Evolutionary conservation across 805 yeast genomes (phyloP).

Genomic region (Cyberlindnera galapagoensis): DNA sequence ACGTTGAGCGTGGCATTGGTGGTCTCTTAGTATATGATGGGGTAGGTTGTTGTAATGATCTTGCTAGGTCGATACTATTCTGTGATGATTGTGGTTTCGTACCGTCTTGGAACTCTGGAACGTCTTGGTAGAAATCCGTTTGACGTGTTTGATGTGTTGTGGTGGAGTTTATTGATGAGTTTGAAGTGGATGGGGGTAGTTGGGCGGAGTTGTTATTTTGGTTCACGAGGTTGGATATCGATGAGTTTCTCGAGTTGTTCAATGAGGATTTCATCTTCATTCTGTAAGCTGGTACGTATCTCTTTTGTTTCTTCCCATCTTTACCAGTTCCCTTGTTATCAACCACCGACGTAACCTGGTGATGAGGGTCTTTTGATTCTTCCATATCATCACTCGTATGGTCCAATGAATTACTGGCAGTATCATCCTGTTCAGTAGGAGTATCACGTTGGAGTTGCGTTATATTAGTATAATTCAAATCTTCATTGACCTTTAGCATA

Average conservation of each 20-base stretch:
- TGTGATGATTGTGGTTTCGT: slow-evolving; percentile 4
- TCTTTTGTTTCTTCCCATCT: slow-evolving; percentile 6
- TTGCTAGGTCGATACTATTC: slow-evolving; percentile 19
- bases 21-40: slow-evolving; percentile 20
- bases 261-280: slow-evolving; percentile 26
- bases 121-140: slow-evolving; percentile 21
- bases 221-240: slow-evolving; percentile 14
- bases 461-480: slow-evolving; percentile 26
- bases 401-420: slow-evolving; percentile 9
- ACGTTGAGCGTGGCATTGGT: slow-evolving; percentile 8
- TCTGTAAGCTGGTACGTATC: slow-evolving; percentile 34
- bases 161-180: slow-evolving; percentile 18
- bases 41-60: slow-evolving; percentile 21
- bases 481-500: slow-evolving; percentile 31
- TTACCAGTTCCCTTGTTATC: slow-evolving; percentile 1
- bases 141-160: slow-evolving; percentile 22
- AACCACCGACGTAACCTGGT: neutral
- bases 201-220: slow-evolving; percentile 14
- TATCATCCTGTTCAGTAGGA: slow-evolving; percentile 1
- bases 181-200: slow-evolving; percentile 14
- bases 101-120: slow-evolving; percentile 20
- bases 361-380: neutral
- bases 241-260: slow-evolving; percentile 19
- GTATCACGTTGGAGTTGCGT: slow-evolving; percentile 18
- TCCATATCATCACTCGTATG: slow-evolving; percentile 7